phyloP scores from a whole-genome alignment of 2,329 filamentous ascomycete species.

The Fusarium sp. region DNA sequence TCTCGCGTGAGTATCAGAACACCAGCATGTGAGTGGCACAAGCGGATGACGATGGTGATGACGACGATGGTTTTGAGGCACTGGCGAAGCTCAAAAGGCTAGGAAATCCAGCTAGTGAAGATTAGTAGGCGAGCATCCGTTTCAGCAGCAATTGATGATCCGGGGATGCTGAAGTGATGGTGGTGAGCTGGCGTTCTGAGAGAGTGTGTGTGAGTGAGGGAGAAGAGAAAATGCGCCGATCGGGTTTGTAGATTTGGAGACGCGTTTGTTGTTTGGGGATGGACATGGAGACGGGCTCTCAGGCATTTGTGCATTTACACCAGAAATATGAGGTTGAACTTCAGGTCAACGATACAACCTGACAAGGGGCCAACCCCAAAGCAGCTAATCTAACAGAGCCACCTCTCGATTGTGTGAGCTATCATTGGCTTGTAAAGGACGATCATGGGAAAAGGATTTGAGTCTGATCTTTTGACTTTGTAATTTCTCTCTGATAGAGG shows the following conservation, averaged over 20 bases:
- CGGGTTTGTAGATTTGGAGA: constrained; percentile 34
- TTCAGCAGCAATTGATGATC: constrained; percentile 7
- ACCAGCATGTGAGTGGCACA: constrained; percentile 32
- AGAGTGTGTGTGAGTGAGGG: neutral
- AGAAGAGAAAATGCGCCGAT: constrained; percentile 22
- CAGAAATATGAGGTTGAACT: constrained; percentile 48
- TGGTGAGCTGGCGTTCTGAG: constrained; percentile 9
- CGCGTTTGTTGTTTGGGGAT: constrained; percentile 32
- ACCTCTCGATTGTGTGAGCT: constrained; percentile 3
- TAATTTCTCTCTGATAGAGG: no score
- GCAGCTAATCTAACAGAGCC: constrained; percentile 38
- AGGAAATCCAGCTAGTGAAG: neutral
- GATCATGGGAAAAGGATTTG: constrained; percentile 4
- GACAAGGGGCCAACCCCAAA: constrained; percentile 41
- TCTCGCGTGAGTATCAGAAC: constrained; percentile 27
- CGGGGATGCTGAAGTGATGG: neutral
- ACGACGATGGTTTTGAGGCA: constrained; percentile 31
- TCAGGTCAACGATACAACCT: constrained; percentile 30
- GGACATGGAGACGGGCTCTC: constrained; percentile 19
- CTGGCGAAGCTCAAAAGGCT: constrained; percentile 22
- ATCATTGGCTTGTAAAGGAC: constrained; percentile 18
- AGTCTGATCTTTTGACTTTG: neutral
- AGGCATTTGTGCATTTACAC: constrained; percentile 49
- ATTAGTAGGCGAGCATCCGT: neutral
- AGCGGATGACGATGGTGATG: constrained; percentile 37